phyloP scores from a whole-genome alignment of 2,329 filamentous ascomycete species.

The Calcarisporium arbuscula region DNA sequence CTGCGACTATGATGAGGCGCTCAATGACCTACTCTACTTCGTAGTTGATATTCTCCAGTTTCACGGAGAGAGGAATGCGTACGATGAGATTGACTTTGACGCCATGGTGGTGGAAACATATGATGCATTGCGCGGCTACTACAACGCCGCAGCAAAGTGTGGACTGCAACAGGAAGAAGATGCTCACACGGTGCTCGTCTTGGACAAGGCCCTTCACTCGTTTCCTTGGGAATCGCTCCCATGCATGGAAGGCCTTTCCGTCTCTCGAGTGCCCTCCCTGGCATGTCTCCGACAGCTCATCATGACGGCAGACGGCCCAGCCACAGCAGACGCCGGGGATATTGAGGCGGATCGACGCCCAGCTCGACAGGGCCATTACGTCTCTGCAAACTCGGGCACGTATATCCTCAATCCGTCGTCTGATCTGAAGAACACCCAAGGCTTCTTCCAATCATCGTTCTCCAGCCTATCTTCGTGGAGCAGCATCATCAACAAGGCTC shows the following conservation, averaged over 20 bases:
- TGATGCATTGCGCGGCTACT: slow-evolving; percentile 76
- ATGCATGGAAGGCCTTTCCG: slow-evolving; percentile 70
- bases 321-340: slow-evolving; percentile 8
- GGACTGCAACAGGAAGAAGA: slow-evolving; percentile 34
- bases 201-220: slow-evolving; percentile 84
- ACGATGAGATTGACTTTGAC: slow-evolving; percentile 97
- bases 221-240: slow-evolving; percentile 97
- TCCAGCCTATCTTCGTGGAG: slow-evolving; percentile 64
- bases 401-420: slow-evolving; percentile 87
- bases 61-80: slow-evolving; percentile 91
- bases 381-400: slow-evolving; percentile 50
- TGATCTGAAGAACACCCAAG: slow-evolving; percentile 75
- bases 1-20: slow-evolving; percentile 73
- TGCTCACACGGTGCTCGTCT: slow-evolving; percentile 74
- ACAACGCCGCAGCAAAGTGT: slow-evolving; percentile 44
- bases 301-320: slow-evolving; percentile 35
- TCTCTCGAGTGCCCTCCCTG: slow-evolving; percentile 84
- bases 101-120: slow-evolving; percentile 80
- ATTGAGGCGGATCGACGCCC: no score
- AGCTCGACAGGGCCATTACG: slow-evolving; percentile 42
- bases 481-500: slow-evolving; percentile 60
- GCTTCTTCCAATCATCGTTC: slow-evolving; percentile 62
- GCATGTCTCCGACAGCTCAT: slow-evolving; percentile 74
- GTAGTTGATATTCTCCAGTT: slow-evolving; percentile 96
- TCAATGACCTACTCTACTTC: slow-evolving; percentile 94